Evolutionary conservation across 2,329 filamentous ascomycete species (phyloP).

Genomic region (Colletotrichum nymphaeae): DNA sequence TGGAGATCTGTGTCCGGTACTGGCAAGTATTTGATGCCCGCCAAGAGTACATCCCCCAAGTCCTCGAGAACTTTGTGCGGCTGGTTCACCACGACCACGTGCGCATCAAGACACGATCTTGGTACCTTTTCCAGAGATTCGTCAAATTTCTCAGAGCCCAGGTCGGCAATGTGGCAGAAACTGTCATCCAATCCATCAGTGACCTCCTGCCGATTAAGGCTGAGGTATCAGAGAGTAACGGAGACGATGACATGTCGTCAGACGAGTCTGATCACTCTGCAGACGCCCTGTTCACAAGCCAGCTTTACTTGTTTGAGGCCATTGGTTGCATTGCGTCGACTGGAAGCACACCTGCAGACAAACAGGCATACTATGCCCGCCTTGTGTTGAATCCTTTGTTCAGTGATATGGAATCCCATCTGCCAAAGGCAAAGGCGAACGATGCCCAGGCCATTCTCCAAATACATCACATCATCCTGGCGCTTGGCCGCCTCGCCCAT

Average conservation of each 20-base stretch:
- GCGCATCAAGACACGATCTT: slow-evolving; percentile 89
- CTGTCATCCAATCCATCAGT: slow-evolving; percentile 88
- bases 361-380: slow-evolving; percentile 87
- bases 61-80: slow-evolving; percentile 90
- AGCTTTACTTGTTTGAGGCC: slow-evolving; percentile 94
- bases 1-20: slow-evolving; percentile 98
- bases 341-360: slow-evolving; percentile 78
- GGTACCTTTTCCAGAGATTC: slow-evolving; percentile 96
- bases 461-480: slow-evolving; percentile 97
- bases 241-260: slow-evolving; percentile 93
- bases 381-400: slow-evolving; percentile 92
- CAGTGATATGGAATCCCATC: slow-evolving; percentile 84
- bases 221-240: slow-evolving; percentile 81
- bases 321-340: slow-evolving; percentile 93
- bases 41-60: slow-evolving; percentile 82
- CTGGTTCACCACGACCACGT: slow-evolving; percentile 90
- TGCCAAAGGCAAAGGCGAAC: slow-evolving; percentile 80
- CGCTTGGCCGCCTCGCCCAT: slow-evolving; percentile 89
- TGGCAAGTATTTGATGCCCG: slow-evolving; percentile 92
- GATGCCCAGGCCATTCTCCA: slow-evolving; percentile 87
- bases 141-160: slow-evolving; percentile 88
- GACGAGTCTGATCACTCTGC: slow-evolving; percentile 90
- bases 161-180: slow-evolving; percentile 90
- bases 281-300: slow-evolving; percentile 91
- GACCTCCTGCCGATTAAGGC: slow-evolving; percentile 93